Base-by-base conservation (phyloP, 179 eudicot species). In the Gypsophila paniculata region DNA sequence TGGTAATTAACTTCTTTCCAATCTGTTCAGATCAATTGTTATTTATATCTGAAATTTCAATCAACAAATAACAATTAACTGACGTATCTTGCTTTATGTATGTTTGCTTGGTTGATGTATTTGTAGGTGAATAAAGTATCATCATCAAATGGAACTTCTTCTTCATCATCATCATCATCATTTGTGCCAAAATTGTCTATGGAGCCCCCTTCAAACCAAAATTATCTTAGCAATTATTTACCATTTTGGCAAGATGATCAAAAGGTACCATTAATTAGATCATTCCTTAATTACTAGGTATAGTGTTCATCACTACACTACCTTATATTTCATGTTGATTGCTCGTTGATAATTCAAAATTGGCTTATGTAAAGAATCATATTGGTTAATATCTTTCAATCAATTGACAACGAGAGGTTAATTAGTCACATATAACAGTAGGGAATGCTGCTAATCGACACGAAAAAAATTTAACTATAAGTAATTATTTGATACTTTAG, bases 161-260 rank as follows among this genome's bases (percentile, higher is more conserved):
- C 83, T 39, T 29, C 34, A 29, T 79, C 89, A 55, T 49, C 59
- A 14, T 68, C 36, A 15, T 79, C 87, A 18, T 73, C 87, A 60
- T 76, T 88, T 72, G 76, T 70, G 54, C 52, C 80, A 14, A 80
- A 74, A 79, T 82, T 74, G 64, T 80, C 72, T 73, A 80, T 82
- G 75, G 98, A 91, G 93, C 93, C 88, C 93, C 93, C 98, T 91
- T 91, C 97, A 84, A 91, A 79, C 96, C 96, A 91, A 91, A 87
- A 71, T 48, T 76, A 63, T 71, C 72, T 62, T 42, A 83, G 60
- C 78, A 83, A 74, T 73, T 83, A 68, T 75, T 36, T 75, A 55
- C 74, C 85, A 15, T 55, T 68, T 44, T 80, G 87, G 91, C 77
- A 84, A 34, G 90, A 82, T 62, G 89, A 87, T 61, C 93, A 85